These are phyloP conservation scores for Kalaharituber pfeilii DNA, from an alignment of 2,329 filamentous ascomycete species.

Conservation along the genomic window DNA sequence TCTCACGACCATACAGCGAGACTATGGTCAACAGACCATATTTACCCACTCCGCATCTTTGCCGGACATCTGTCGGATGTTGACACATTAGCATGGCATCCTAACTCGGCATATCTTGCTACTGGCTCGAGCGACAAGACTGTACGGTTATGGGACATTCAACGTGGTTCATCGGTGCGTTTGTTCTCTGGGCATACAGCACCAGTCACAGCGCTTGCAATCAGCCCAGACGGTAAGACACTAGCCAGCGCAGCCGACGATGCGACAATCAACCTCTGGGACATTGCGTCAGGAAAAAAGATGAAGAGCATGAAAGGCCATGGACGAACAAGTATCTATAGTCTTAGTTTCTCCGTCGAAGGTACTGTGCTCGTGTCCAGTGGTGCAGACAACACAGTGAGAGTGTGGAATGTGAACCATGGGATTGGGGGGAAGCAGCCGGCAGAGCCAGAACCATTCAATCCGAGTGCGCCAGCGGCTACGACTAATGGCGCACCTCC, in stretches of 20 bases:
- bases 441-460: background rate
- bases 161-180: slow-evolving; percentile 69
- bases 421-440: slow-evolving; percentile 35
- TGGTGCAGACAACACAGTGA: slow-evolving; percentile 79
- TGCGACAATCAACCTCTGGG: slow-evolving; percentile 89
- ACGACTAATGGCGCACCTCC: slow-evolving; percentile 36
- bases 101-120: slow-evolving; percentile 84
- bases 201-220: slow-evolving; percentile 68
- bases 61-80: slow-evolving; percentile 86
- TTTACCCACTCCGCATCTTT: slow-evolving; percentile 71
- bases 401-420: slow-evolving; percentile 71
- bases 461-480: slow-evolving; percentile 14
- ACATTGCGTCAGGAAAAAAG: slow-evolving; percentile 65
- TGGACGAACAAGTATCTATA: slow-evolving; percentile 84
- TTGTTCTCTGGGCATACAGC: slow-evolving; percentile 85
- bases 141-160: slow-evolving; percentile 93
- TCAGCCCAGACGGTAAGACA: slow-evolving; percentile 71
- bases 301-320: slow-evolving; percentile 91
- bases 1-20: slow-evolving; percentile 82
- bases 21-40: slow-evolving; percentile 83
- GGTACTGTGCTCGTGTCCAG: slow-evolving; percentile 79
- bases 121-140: slow-evolving; percentile 86
- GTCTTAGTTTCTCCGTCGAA: slow-evolving; percentile 81
- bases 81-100: slow-evolving; percentile 85
- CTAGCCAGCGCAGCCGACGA: slow-evolving; percentile 79